Evolutionary conservation across 805 yeast genomes (phyloP).

Genomic region (Yamadazyma ubonensis): DNA sequence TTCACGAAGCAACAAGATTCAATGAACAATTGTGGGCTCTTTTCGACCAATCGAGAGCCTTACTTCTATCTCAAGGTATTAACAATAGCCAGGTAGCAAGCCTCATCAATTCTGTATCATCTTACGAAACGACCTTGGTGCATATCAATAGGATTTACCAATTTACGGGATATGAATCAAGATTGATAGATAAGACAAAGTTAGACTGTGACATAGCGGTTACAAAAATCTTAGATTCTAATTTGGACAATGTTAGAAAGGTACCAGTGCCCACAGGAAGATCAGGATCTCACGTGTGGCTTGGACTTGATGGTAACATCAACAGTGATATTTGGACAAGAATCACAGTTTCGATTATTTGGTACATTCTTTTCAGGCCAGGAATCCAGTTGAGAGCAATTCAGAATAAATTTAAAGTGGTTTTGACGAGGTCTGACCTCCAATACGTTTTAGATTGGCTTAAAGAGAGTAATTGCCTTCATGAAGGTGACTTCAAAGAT

Average conservation of each 20-base stretch:
- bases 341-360: conserved; percentile 46
- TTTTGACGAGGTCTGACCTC: conserved; percentile 30
- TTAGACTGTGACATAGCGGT: conserved; percentile 63
- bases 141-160: conserved; percentile 56
- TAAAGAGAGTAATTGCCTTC: conserved; percentile 35
- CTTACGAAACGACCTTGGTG: conserved; percentile 39
- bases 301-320: conserved; percentile 61
- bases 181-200: conserved; percentile 66
- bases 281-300: conserved; percentile 72
- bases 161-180: conserved; percentile 68
- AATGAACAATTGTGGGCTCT: conserved; percentile 42
- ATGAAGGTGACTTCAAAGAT: conserved; percentile 34
- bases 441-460: conserved; percentile 39
- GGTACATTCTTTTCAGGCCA: conserved; percentile 36
- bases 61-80: conserved; percentile 52
- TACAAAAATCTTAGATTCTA: background rate
- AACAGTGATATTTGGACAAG: conserved; percentile 60
- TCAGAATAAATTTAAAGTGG: conserved; percentile 26
- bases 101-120: conserved; percentile 54
- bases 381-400: conserved; percentile 28
- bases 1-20: conserved; percentile 44
- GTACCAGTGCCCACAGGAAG: conserved; percentile 56
- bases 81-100: conserved; percentile 64
- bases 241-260: conserved; percentile 7
- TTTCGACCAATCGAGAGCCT: conserved; percentile 49